Percentiles rank a stretch among this genome's conserved stretches.
phyloP scores from a whole-genome alignment of 345 rosid species.

The Physaria fendleri region DNA sequence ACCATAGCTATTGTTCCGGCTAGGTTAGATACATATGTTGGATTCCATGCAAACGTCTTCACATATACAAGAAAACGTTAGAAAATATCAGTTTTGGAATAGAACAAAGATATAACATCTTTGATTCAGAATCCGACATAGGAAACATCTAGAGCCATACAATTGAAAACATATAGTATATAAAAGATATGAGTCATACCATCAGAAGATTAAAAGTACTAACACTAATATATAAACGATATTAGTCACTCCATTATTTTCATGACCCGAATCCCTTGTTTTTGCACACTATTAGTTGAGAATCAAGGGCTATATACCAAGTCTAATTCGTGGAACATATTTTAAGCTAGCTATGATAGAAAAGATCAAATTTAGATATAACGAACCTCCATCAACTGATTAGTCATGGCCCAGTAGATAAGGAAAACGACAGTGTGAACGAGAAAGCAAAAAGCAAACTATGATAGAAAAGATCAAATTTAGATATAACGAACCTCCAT shows the following conservation, averaged over 20 bases:
- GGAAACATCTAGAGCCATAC: too few species aligned
- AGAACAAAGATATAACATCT: background rate
- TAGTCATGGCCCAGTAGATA: conserved; percentile 48
- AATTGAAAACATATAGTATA: too few species aligned
- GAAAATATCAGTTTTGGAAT: background rate
- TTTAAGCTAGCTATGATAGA: too few species aligned
- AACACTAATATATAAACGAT: too few species aligned
- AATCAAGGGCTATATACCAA: background rate
- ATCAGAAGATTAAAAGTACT: too few species aligned
- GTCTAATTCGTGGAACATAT: background rate
- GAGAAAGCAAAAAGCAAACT: too few species aligned
- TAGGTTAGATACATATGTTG: conserved; percentile 38
- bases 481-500: conserved; percentile 25
- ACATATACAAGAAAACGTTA: background rate
- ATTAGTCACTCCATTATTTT: too few species aligned
- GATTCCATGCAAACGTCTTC: conserved; percentile 54
- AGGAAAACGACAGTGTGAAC: conserved; percentile 43
- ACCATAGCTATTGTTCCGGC: conserved; percentile 53
- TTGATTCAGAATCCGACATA: too few species aligned
- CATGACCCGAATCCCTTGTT: too few species aligned
- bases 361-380: background rate
- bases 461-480: background rate
- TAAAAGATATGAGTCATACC: too few species aligned
- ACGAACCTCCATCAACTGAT: conserved; percentile 40
- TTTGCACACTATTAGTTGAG: background rate